phyloP scores from a whole-genome alignment of 2,329 filamentous ascomycete species.

The Drechslerella dactyloides region DNA sequence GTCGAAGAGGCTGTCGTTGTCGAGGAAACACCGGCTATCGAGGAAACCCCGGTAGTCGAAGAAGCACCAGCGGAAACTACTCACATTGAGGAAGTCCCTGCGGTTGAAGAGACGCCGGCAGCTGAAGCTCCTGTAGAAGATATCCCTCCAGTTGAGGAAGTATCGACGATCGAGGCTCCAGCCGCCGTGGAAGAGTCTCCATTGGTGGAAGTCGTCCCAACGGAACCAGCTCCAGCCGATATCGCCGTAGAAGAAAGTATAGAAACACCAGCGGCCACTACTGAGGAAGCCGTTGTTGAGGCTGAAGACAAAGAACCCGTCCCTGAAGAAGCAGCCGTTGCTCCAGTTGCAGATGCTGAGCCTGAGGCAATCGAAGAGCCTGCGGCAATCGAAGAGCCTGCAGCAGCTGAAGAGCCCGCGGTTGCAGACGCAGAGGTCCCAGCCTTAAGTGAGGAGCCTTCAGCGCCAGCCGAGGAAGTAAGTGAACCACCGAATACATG shows the following conservation, averaged over 20 bases:
- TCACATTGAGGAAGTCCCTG: background rate
- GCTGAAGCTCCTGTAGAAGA: slow-evolving; percentile 6
- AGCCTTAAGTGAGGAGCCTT: slow-evolving; percentile 11
- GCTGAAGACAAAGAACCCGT: slow-evolving; percentile 6
- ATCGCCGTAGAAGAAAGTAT: background rate
- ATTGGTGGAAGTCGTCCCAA: slow-evolving; percentile 8
- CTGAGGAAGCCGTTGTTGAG: slow-evolving; percentile 9
- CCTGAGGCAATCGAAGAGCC: slow-evolving; percentile 13
- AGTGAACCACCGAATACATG: background rate
- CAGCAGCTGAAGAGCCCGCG: slow-evolving; percentile 14
- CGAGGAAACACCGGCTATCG: background rate
- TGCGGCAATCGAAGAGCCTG: slow-evolving; percentile 12
- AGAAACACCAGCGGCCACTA: background rate
- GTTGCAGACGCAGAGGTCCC: too few species aligned
- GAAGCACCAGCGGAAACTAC: slow-evolving; percentile 16
- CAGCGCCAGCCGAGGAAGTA: slow-evolving; percentile 23
- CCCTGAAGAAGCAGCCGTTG: too few species aligned
- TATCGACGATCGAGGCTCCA: slow-evolving; percentile 5
- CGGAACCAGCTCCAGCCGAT: slow-evolving; percentile 8
- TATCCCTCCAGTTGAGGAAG: background rate
- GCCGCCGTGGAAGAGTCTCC: slow-evolving; percentile 12
- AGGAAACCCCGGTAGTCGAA: slow-evolving; percentile 4
- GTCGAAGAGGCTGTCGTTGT: background rate
- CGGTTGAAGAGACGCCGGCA: background rate
- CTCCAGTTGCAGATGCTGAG: background rate